Base-by-base conservation (phyloP, 1,284 basidiomycete genomes). In the Cryptococcus neoformans region DNA sequence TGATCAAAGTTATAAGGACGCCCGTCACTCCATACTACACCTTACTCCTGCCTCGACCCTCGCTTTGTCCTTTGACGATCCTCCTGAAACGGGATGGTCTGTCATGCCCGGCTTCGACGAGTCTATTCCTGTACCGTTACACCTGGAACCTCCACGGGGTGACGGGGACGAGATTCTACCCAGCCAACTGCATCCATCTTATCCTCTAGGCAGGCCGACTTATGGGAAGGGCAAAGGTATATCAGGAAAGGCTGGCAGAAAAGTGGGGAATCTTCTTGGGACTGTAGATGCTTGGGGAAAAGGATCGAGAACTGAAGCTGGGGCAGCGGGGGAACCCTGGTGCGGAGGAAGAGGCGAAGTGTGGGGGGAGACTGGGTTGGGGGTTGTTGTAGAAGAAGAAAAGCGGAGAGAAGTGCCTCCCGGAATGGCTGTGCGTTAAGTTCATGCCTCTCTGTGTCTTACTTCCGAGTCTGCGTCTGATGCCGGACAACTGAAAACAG, bases 91-190 rank as follows among this genome's bases (percentile, higher is more conserved):
- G 42, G 70, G 69, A 39, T 74, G 72, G 72, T 60, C 61, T 49
- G 72, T 75, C 35, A 75, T 76, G 74, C 74, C 74, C 12, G 74
- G 74, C 9, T 76, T 63, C 57, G 74, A 74, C 60, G 66, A 74
- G 50, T 57, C 70, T 28, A 52, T 62, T 16, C 28, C 54, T 12
- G 54, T 58, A 44, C 56, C 62, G 4, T 35, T 40, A 11, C 56
- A 62, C 40, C 48, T 57, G 11, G 55, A 59, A 54, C 87, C 87
- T 51, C 72, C 72, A 6, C 49, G 65, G 2, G 39, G 65, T 11
- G 74, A 74, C 55, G 65, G 70, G 35, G 74, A 76, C 61, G 74
- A 75, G 55, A 71, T 68, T 9, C 59, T 76, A 5, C 73, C 74
- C 6, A 65, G 60, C 44, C 65, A 64, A 44, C 36, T 74, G 12